phyloP scores from a whole-genome alignment of 2,329 filamentous ascomycete species.

The Apiospora saccharicola region DNA sequence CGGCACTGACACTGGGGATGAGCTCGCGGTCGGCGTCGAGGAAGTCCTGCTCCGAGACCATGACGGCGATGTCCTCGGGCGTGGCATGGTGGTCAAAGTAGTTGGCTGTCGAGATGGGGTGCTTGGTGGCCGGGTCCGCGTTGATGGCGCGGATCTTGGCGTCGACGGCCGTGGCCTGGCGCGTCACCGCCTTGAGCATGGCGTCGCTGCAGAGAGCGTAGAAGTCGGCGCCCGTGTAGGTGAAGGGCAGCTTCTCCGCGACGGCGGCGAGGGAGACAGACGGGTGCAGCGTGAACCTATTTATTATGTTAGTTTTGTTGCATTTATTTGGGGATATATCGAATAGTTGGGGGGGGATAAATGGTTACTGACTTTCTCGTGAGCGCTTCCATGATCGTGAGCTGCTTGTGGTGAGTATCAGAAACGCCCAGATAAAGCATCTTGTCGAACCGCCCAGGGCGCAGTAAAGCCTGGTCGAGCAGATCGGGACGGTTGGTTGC shows the following conservation, averaged over 20 bases:
- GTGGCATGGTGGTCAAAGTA: slow-evolving; percentile 95
- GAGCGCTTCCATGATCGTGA: slow-evolving; percentile 90
- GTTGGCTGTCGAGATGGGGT: slow-evolving; percentile 81
- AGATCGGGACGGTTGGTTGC: slow-evolving; percentile 95
- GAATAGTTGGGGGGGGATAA: slow-evolving; percentile 9
- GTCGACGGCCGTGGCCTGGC: slow-evolving; percentile 85
- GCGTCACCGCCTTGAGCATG: slow-evolving; percentile 98
- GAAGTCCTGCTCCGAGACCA: slow-evolving; percentile 91
- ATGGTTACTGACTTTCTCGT: slow-evolving; percentile 80
- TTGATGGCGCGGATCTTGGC: slow-evolving; percentile 79
- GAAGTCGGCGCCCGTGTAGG: slow-evolving; percentile 96
- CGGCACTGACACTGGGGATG: slow-evolving; percentile 90
- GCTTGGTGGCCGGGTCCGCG: slow-evolving; percentile 46
- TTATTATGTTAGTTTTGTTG: slow-evolving; percentile 24
- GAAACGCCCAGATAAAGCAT: slow-evolving; percentile 97
- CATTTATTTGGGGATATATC: neutral
- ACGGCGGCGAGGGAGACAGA: slow-evolving; percentile 78
- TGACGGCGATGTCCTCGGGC: slow-evolving; percentile 82
- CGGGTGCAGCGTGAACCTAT: slow-evolving; percentile 83
- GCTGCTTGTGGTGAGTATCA: slow-evolving; percentile 95
- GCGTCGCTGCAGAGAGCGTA: slow-evolving; percentile 97
- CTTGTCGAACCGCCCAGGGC: slow-evolving; percentile 95
- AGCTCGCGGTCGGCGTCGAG: slow-evolving; percentile 81
- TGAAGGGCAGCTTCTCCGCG: slow-evolving; percentile 83
- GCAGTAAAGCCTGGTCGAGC: slow-evolving; percentile 85